Evolutionary conservation across 129 eudicot species (phyloP).

Genomic region (Helianthus tuberosus): DNA sequence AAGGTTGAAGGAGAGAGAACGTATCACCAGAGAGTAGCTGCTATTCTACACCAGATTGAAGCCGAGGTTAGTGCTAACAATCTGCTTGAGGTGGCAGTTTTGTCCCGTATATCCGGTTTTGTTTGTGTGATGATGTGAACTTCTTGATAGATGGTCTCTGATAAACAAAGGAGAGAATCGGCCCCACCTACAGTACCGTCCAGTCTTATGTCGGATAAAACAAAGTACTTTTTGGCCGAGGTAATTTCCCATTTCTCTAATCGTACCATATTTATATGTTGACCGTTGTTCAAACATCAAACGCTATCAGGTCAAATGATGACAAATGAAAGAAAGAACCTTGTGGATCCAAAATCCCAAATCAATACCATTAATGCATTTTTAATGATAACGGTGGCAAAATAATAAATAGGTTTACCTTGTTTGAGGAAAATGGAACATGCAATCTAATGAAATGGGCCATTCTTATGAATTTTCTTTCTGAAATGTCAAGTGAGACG

Average conservation of each 20-base stretch:
- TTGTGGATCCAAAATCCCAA: slow-evolving; percentile 13
- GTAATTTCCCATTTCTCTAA: slow-evolving; percentile 41
- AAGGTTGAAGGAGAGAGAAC: slow-evolving; percentile 95
- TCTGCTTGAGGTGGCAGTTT: background rate
- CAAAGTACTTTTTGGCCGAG: slow-evolving; percentile 91
- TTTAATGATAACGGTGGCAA: background rate
- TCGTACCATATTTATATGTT: slow-evolving; percentile 3
- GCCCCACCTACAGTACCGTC: slow-evolving; percentile 86
- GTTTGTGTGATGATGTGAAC: slow-evolving; percentile 12
- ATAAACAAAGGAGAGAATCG: slow-evolving; percentile 95
- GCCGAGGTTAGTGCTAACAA: slow-evolving; percentile 64
- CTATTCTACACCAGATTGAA: slow-evolving; percentile 91
- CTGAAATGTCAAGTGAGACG: slow-evolving; percentile 4
- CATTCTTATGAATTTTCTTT: slow-evolving; percentile 15
- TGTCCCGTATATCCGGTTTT: background rate
- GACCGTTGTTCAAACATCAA: slow-evolving; percentile 7
- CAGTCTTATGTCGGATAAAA: slow-evolving; percentile 62
- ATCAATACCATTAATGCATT: background rate
- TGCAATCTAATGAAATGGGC: slow-evolving; percentile 4
- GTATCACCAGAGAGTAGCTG: slow-evolving; percentile 89
- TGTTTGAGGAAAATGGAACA: background rate
- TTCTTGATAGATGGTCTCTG: slow-evolving; percentile 83
- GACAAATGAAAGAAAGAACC: background rate
- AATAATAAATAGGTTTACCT: slow-evolving; percentile 7
- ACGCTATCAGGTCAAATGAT: background rate